phyloP scores from a whole-genome alignment of 2,329 filamentous ascomycete species.

The Aureobasidium subglaciale region DNA sequence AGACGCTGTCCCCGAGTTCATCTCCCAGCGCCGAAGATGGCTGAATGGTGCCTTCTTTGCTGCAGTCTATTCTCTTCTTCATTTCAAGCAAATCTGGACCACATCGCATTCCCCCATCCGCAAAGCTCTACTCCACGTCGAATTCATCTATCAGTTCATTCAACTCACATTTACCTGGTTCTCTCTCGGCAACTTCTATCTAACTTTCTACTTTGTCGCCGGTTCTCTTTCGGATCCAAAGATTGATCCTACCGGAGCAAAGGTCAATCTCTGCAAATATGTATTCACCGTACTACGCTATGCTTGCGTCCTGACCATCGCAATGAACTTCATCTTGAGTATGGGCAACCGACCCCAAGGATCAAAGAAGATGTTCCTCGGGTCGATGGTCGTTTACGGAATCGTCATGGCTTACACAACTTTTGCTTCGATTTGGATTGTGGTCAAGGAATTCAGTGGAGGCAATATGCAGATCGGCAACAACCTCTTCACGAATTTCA shows the following conservation, averaged over 20 bases:
- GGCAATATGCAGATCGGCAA: constrained; percentile 58
- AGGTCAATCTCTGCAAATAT: constrained; percentile 68
- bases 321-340: constrained; percentile 90
- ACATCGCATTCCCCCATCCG: constrained; percentile 87
- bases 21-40: constrained; percentile 93
- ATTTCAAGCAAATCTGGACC: constrained; percentile 85
- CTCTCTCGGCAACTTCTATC: constrained; percentile 94
- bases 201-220: constrained; percentile 97
- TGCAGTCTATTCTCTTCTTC: constrained; percentile 91
- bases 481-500: constrained; percentile 90
- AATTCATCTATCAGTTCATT: constrained; percentile 92
- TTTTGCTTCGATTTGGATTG: constrained; percentile 83
- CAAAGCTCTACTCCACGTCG: constrained; percentile 86
- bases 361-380: constrained; percentile 81
- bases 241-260: constrained; percentile 75
- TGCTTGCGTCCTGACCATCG: constrained; percentile 76
- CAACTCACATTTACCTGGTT: constrained; percentile 95
- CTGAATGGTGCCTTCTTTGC: constrained; percentile 98
- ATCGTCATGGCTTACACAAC: constrained; percentile 95
- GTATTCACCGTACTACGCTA: constrained; percentile 87
- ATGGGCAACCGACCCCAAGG: constrained; percentile 96
- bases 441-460: constrained; percentile 63
- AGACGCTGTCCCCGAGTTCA: constrained; percentile 93
- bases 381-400: constrained; percentile 80
- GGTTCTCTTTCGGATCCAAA: constrained; percentile 73